A percentile compares a stretch with the other conserved stretches of the same genome.
These are phyloP conservation scores for Sugiyamaella neomexicana DNA, from an alignment of 1,139 yeast species.

Conservation along the genomic window DNA sequence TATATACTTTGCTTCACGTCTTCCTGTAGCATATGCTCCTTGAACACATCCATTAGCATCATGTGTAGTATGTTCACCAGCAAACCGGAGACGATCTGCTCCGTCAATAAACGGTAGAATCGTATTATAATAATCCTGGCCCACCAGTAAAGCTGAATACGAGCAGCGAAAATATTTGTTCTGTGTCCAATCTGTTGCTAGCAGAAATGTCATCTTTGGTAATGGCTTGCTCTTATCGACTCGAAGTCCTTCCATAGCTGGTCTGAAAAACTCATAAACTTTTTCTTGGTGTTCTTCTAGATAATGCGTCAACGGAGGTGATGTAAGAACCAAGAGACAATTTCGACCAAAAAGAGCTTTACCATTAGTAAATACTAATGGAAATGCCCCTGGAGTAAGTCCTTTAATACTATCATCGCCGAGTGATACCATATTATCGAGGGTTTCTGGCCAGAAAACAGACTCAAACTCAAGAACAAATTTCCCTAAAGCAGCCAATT, in stretches of 20 bases:
- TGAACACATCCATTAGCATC: conserved; percentile 84
- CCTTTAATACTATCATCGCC: conserved; percentile 25
- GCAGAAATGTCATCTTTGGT: conserved; percentile 49
- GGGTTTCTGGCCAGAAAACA: conserved; percentile 60
- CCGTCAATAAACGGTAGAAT: conserved; percentile 59
- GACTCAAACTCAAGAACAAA: conserved; percentile 69
- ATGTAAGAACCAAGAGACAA: conserved; percentile 28
- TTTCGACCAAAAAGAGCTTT: conserved; percentile 36
- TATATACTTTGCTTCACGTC: conserved; percentile 54
- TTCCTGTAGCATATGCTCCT: conserved; percentile 76
- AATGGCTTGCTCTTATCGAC: conserved; percentile 28
- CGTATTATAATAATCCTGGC: conserved; percentile 64
- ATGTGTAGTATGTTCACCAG: conserved; percentile 75
- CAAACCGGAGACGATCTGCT: conserved; percentile 62
- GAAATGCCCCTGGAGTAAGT: conserved; percentile 39
- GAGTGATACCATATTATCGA: conserved; percentile 53
- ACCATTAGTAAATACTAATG: conserved; percentile 51
- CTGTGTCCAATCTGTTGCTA: conserved; percentile 66
- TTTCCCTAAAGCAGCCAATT: conserved; percentile 75
- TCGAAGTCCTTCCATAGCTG: conserved; percentile 41
- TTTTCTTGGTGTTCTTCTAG: conserved; percentile 47
- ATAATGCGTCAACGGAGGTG: conserved; percentile 53
- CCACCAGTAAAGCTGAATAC: conserved; percentile 65
- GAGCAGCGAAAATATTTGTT: conserved; percentile 74
- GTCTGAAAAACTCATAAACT: conserved; percentile 50